Base-by-base conservation (phyloP, 1,284 basidiomycete species). In the Boletus albobrunnescens region DNA sequence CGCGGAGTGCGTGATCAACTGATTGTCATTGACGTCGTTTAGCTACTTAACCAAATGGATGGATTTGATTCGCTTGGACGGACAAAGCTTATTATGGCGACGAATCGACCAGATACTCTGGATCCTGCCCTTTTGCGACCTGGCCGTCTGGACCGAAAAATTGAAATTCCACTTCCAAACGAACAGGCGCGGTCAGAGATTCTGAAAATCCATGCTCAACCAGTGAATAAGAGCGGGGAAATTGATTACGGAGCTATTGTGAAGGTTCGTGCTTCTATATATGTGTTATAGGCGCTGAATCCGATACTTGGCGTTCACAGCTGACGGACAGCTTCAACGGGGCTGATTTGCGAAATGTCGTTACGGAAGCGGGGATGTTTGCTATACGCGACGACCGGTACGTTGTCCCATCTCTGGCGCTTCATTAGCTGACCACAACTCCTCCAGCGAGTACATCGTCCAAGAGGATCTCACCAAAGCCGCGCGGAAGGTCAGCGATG, bases 41-140 rank as follows among this genome's bases (percentile, higher is more conserved):
- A 94, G 91, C 76, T 99, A 27, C 79, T 99, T 38, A 99, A 99
- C 67, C 95, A 99, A 71, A 96, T 99, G 93, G 96, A 99, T 67
- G 96, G 96, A 26, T 99, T 99, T 73, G 96, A 99, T 70, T 91
- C 94, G 13, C 77, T 98, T 20, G 96, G 95, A 42, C 80, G 79
- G 60, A 99, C 94, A 35, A 99, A 99, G 71, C 82, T 99, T 49
- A 99, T 99, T 70, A 98, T 99, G 94, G 94, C 93, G 3, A 96
- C 94, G 28, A 96, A 96, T 74, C 78, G 94, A 64, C 94, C 94
- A 1, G 94, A 97, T 69, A 98, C 95, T 3, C 82, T 99, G 28
- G 96, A 99, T 71, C 96, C 96, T 13, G 96, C 96, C 6, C 81
- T 99, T 24, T 79, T 99, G 54, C 89, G 95, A 49, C 96, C 95